Evolutionary conservation across 192 early-diverging fungal species (phyloP).

Genomic region (Backusella tarrabulga): DNA sequence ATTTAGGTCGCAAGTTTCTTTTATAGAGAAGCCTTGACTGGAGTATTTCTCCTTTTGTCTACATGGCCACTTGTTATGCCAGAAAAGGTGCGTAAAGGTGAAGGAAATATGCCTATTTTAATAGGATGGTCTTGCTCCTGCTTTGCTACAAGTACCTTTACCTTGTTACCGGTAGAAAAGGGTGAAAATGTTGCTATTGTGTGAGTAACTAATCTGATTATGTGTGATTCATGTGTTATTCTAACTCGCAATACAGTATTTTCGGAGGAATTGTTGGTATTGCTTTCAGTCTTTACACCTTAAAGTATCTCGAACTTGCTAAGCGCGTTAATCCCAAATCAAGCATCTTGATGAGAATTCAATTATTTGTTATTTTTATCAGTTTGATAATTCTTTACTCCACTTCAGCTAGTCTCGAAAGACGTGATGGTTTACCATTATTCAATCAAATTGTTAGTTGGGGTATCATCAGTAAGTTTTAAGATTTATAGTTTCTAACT

Average conservation of each 20-base stretch:
- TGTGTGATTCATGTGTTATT: constrained; percentile 4
- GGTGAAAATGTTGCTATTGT: constrained; percentile 72
- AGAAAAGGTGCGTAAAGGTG: constrained; percentile 37
- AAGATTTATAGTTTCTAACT: not conserved
- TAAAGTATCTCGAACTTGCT: not conserved
- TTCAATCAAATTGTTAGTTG: constrained; percentile 68
- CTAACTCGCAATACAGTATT: constrained; percentile 28
- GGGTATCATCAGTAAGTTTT: constrained; percentile 57
- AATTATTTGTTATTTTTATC: constrained; percentile 41
- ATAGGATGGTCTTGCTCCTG: constrained; percentile 66
- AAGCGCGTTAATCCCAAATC: not conserved
- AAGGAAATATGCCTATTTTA: constrained; percentile 44
- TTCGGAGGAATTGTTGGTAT: constrained; percentile 42
- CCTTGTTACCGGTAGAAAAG: constrained; percentile 85
- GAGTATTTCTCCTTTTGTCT: constrained; percentile 63
- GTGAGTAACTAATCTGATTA: constrained; percentile 29
- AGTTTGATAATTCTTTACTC: constrained; percentile 62
- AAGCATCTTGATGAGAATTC: not conserved
- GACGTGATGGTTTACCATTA: constrained; percentile 63
- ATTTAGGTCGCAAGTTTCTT: constrained; percentile 85
- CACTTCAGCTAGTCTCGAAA: constrained; percentile 56
- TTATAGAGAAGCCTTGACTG: constrained; percentile 63
- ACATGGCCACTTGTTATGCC: constrained; percentile 68
- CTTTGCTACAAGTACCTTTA: constrained; percentile 77
- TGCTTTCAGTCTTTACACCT: constrained; percentile 14